phyloP scores from a whole-genome alignment of 1,139 yeast species.

The Debaryomyces sp. region DNA sequence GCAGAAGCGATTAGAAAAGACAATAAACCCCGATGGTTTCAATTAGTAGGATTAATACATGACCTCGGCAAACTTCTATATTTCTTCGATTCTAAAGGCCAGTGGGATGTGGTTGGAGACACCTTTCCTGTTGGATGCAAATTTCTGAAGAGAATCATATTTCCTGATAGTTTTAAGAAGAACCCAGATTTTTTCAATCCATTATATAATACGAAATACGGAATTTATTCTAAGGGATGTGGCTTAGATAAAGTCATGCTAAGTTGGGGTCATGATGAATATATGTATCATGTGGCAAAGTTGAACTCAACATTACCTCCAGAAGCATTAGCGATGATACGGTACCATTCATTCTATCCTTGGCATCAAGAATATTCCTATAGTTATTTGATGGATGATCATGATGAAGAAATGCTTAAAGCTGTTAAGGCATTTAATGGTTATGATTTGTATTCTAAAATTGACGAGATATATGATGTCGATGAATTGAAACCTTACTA shows the following conservation, averaged over 20 bases:
- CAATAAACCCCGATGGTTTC: conserved; percentile 75
- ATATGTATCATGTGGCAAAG: conserved; percentile 74
- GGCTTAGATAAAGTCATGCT: conserved; percentile 73
- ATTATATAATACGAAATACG: conserved; percentile 65
- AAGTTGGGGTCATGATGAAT: conserved; percentile 82
- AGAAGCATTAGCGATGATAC: conserved; percentile 72
- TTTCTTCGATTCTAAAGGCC: conserved; percentile 72
- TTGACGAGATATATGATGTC: conserved; percentile 49
- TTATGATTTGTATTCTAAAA: conserved; percentile 69
- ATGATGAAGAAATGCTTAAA: conserved; percentile 61
- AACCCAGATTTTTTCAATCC: conserved; percentile 69
- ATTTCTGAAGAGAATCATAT: conserved; percentile 61
- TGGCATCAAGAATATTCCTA: conserved; percentile 78
- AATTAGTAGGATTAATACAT: conserved; percentile 70
- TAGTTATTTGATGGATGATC: conserved; percentile 63
- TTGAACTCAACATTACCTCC: conserved; percentile 63
- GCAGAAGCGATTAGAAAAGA: conserved; percentile 75
- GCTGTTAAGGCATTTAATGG: conserved; percentile 70
- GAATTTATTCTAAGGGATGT: conserved; percentile 65
- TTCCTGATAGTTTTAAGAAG: conserved; percentile 57
- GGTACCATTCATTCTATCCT: conserved; percentile 77
- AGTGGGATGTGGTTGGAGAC: conserved; percentile 85
- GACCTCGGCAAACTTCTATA: conserved; percentile 71
- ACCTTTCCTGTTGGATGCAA: conserved; percentile 77
- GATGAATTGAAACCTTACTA: conserved; percentile 60